Conservation (phyloP, 768 basidiomycete genomes). For the Phanerochaete sordida region DNA sequence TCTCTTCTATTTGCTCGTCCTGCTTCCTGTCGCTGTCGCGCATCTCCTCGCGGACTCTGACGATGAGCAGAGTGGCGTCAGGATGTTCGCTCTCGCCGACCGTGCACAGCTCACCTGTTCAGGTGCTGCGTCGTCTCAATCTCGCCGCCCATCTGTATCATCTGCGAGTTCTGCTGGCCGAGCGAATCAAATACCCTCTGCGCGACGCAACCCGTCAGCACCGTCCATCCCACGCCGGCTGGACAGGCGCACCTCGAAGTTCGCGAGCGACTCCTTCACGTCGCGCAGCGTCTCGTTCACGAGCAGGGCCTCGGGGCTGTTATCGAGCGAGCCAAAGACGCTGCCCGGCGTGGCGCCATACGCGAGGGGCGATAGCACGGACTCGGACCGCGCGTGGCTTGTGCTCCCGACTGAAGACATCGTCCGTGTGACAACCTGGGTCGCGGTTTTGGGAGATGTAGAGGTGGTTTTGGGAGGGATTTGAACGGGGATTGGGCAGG, state of each 20-base stretch:
- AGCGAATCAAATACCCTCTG: slow-evolving; percentile 45
- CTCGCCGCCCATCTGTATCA: slow-evolving; percentile 37
- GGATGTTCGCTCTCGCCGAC: background rate
- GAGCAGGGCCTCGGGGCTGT: background rate
- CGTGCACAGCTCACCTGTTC: slow-evolving; percentile 32
- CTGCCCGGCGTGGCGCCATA: background rate
- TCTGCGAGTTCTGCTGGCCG: slow-evolving; percentile 40
- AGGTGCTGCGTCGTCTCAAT: slow-evolving; percentile 37
- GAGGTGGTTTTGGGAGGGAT: background rate
- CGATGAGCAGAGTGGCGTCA: background rate
- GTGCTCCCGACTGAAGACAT: background rate
- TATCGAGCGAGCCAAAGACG: slow-evolving; percentile 1
- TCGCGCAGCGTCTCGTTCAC: slow-evolving; percentile 9
- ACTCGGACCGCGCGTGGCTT: background rate
- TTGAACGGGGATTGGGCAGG: background rate
- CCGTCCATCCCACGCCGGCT: background rate
- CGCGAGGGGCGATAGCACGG: slow-evolving; percentile 2
- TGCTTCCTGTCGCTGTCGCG: slow-evolving; percentile 40
- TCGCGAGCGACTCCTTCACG: slow-evolving; percentile 29
- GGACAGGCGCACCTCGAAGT: slow-evolving; percentile 25
- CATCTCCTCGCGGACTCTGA: slow-evolving; percentile 44
- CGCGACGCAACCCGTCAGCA: background rate
- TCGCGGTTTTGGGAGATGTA: background rate
- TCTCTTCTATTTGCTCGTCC: slow-evolving; percentile 42
- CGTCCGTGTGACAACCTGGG: background rate